Conservation (phyloP, 257 asterid species). For the Solanum clarkiae region DNA sequence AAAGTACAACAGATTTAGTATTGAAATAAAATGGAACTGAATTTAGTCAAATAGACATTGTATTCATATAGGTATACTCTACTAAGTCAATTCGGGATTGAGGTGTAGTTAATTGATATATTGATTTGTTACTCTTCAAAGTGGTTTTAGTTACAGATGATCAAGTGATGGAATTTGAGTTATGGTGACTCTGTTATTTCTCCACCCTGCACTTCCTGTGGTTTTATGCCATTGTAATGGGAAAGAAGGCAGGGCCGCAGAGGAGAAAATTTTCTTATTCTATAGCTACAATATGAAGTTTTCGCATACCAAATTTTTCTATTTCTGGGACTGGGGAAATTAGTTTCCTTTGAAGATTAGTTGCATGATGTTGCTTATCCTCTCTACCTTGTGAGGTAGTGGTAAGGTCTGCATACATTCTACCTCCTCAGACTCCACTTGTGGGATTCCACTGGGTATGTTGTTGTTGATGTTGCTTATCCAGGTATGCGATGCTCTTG, state of each 20-base stretch:
- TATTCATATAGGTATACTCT: not conserved
- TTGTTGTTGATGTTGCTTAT: not conserved
- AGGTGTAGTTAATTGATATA: not conserved
- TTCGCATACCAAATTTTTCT: not conserved
- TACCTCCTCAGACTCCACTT: too few species aligned
- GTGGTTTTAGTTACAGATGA: not conserved
- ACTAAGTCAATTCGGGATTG: not conserved
- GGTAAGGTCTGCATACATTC: too few species aligned
- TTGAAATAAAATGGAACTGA: not conserved
- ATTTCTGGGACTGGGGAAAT: not conserved
- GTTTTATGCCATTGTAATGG: not conserved
- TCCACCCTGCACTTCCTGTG: not conserved
- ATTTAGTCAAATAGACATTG: not conserved
- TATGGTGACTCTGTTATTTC: not conserved
- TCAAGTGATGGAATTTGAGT: not conserved
- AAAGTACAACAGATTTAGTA: not conserved
- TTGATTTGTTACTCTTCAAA: not conserved
- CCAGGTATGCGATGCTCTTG: slow-evolving; percentile 85
- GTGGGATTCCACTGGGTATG: too few species aligned
- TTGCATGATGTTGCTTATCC: not conserved
- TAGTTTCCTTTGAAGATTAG: not conserved
- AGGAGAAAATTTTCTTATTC: not conserved
- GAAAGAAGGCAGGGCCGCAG: not conserved
- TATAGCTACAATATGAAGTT: not conserved
- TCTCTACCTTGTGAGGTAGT: too few species aligned